Evolutionary conservation across 495 filamentous ascomycete species (phyloP), one percentile per base, ranked within the genome.

Genomic region (Tuber umbilicatum): DNA sequence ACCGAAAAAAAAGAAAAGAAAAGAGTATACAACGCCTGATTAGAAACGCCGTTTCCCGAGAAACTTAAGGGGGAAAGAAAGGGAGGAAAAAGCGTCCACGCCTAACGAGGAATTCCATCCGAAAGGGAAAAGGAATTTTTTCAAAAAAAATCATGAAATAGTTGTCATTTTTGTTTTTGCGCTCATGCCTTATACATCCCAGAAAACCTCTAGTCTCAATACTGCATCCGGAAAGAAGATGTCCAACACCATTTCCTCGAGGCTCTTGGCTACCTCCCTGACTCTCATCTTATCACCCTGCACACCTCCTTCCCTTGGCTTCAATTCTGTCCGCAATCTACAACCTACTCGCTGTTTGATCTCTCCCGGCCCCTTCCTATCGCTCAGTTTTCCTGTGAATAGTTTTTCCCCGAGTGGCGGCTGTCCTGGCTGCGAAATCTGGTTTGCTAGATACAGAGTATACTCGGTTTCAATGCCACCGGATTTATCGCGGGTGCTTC

Each of bases 171-270:
- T 55, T 27, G 23, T 27, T 55, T 55, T 55, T 55, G 47, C 47
- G 1, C 47, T 12, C 10, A 14, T 19, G 69, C 17, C 69, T 43
- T 43, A 39, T 42, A 71, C 79, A 81, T 81, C 80, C 80, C 80
- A 81, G 70, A 78, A 70, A 67, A 81, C 80, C 64, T 81, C 79
- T 70, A 81, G 68, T 69, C 79, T 78, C 71, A 81, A 39, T n/a
- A 81, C 79, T 27, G 80, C 80, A 76, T 81, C 80, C 5, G 68
- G 75, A 38, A 81, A 81, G 35, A 78, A 77, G 41, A 81, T 81
- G 76, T 81, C 80, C 69, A 81, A 55, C 17, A 81, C 80, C 80
- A 81, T 81, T 72, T 79, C 72, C 50, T 81, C 79, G 23, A 75
- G 19, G 21, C 78, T 81, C 79, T 81, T 81, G 0, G 71, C 69